Evolutionary conservation across 805 yeast genomes (phyloP).

Genomic region (Wickerhamomyces queroliae): DNA sequence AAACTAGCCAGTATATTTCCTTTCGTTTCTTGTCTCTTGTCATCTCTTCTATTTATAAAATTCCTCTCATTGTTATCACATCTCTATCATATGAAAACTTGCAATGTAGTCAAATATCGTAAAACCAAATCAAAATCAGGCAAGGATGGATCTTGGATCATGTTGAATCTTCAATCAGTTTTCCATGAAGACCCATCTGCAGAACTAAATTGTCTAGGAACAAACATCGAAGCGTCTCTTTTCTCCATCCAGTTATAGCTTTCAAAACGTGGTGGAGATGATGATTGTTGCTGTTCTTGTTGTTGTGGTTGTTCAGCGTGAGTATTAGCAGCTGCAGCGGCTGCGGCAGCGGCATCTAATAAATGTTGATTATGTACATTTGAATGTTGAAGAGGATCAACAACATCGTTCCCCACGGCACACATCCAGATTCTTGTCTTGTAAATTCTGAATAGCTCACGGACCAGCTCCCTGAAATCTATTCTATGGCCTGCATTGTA

Average conservation of each 20-base stretch:
- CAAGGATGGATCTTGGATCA: too few species aligned
- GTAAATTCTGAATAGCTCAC: conserved; percentile 68
- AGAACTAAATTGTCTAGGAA: conserved; percentile 14
- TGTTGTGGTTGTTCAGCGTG: background rate
- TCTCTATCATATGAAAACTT: too few species aligned
- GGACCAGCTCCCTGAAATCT: conserved; percentile 69
- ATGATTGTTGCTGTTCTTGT: background rate
- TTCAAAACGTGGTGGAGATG: background rate
- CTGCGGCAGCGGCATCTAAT: too few species aligned
- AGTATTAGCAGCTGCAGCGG: background rate
- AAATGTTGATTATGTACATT: conserved; percentile 3
- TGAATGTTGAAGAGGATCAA: conserved; percentile 1
- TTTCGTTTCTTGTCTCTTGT: too few species aligned
- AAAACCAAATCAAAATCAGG: too few species aligned
- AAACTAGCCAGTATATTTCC: too few species aligned
- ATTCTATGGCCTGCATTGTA: conserved; percentile 62
- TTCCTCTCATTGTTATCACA: too few species aligned
- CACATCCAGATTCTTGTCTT: conserved; percentile 84
- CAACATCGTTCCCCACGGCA: conserved; percentile 39
- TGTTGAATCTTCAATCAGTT: too few species aligned
- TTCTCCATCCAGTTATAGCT: background rate
- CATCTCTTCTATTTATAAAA: too few species aligned
- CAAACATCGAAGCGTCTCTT: conserved; percentile 6
- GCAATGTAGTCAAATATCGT: too few species aligned
- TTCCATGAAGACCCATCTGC: conserved; percentile 8